Evolutionary conservation across 768 basidiomycete species (phyloP), one percentile per base, ranked within the genome.

Genomic region (Kwoniella botswanensis): DNA sequence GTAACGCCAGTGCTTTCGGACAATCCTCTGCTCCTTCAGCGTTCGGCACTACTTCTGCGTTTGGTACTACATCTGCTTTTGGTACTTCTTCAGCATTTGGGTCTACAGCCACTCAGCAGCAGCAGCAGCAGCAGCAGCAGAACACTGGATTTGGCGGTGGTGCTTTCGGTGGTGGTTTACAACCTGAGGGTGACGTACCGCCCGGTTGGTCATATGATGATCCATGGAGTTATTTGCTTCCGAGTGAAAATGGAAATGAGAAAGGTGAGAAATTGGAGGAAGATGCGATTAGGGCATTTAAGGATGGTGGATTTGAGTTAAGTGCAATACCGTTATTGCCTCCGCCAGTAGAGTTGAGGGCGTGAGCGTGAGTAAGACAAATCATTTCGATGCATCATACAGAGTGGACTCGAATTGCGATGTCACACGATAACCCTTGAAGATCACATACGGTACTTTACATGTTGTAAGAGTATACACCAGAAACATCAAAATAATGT

Each of bases 151-250:
- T 61, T n/a, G 59, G 59, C 10, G n/a, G 24, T 17, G 21, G 42
- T n/a, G 41, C 29, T n/a, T 61, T 43, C 21, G 59, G 59, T 42
- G 35, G 17, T 4, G 42, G 9, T 26, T 15, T 61, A 61, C 62
- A 53, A 43, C 26, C 42, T 17, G 2, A 56, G 29, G 63, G 63
- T 12, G 43, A 58, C 17, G 63, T 69, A n/a, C 72, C 72, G 2
- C 70, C 64, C 2, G 76, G 76, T 9, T 77, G 76, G 76, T 69
- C 64, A 12, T 73, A 67, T 22, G 76, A 77, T 54, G 76, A 77
- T 72, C 76, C 76, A 29, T 77, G 76, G 76, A 67, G 68, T 21
- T 68, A 52, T 12, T 54, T 67, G 1, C 29, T 75, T n/a, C 67
- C 74, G 1, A 56, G 21, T 4, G 62, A 65, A 17, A 67, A 41